Evolutionary conservation across 257 asterid species (phyloP).

Genomic region (Nicotiana obtusifolia): DNA sequence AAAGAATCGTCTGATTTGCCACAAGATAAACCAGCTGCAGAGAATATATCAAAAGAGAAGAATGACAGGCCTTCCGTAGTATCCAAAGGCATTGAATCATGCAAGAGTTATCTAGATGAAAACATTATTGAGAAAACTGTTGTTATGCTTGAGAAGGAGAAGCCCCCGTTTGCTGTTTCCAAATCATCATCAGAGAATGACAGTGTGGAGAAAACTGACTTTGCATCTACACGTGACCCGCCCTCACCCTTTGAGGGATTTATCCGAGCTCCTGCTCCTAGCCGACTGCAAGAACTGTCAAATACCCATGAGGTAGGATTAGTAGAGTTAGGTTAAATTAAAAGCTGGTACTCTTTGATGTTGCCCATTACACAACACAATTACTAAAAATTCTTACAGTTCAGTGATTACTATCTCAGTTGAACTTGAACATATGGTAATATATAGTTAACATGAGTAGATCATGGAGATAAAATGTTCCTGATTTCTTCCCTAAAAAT

Average conservation of each 20-base stretch:
- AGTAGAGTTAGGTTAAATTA: neutral
- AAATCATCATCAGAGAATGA: conserved; percentile 33
- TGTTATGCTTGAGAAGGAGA: conserved; percentile 70
- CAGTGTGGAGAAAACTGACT: conserved; percentile 29
- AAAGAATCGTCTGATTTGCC: conserved; percentile 28
- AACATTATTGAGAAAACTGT: conserved; percentile 77
- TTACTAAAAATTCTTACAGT: neutral
- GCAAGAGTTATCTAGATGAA: conserved; percentile 40
- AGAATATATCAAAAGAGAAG: conserved; percentile 17
- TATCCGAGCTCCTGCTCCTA: conserved; percentile 27
- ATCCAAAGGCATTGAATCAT: conserved; percentile 28
- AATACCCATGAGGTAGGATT: conserved; percentile 47
- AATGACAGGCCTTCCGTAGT: conserved; percentile 27
- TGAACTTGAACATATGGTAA: neutral
- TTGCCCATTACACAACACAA: neutral
- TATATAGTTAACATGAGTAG: neutral
- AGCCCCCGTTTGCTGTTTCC: conserved; percentile 38
- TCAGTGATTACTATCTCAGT: neutral
- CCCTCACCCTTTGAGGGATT: conserved; percentile 33
- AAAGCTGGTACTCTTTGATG: neutral
- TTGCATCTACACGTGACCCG: conserved; percentile 35
- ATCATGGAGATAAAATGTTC: neutral
- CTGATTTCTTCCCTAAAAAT: neutral
- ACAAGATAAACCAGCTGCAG: conserved; percentile 26
- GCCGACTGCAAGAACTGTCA: conserved; percentile 27